Evolutionary conservation across 1,139 yeast species (phyloP).

Genomic region (Candida freyschussii): DNA sequence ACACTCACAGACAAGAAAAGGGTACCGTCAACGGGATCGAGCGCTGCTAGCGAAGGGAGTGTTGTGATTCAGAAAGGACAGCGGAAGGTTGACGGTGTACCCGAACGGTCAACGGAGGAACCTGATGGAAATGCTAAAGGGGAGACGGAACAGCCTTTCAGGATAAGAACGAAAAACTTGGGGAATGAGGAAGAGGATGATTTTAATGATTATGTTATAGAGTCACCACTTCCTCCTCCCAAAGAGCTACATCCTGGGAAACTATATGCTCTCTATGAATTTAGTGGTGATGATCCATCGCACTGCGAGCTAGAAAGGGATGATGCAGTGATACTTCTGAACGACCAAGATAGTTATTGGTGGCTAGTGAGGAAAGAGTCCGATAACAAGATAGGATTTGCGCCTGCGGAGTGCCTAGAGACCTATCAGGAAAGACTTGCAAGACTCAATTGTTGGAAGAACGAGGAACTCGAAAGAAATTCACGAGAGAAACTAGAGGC

Average conservation of each 20-base stretch:
- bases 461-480: conserved; percentile 63
- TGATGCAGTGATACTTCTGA: conserved; percentile 75
- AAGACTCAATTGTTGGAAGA: conserved; percentile 85
- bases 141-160: conserved; percentile 9
- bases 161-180: conserved; percentile 15
- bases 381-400: conserved; percentile 80
- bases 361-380: conserved; percentile 79
- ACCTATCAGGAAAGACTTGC: conserved; percentile 91
- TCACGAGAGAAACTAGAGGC: conserved; percentile 22
- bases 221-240: conserved; percentile 78
- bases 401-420: conserved; percentile 94
- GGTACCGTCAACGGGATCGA: conserved; percentile 17
- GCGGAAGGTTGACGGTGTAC: no score
- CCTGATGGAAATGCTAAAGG: conserved; percentile 1
- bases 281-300: conserved; percentile 89
- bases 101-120: no score
- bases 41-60: conserved; percentile 18
- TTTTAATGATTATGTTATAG: conserved; percentile 30
- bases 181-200: conserved; percentile 26
- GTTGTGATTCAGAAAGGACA: conserved; percentile 13
- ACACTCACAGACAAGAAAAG: conserved; percentile 20
- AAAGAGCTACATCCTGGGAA: conserved; percentile 79
- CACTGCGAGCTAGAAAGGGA: conserved; percentile 80
- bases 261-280: conserved; percentile 81
- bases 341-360: conserved; percentile 94